These are phyloP conservation scores for Jacaranda copaia DNA, from an alignment of 257 asterid genomes.

Conservation along the genomic window DNA sequence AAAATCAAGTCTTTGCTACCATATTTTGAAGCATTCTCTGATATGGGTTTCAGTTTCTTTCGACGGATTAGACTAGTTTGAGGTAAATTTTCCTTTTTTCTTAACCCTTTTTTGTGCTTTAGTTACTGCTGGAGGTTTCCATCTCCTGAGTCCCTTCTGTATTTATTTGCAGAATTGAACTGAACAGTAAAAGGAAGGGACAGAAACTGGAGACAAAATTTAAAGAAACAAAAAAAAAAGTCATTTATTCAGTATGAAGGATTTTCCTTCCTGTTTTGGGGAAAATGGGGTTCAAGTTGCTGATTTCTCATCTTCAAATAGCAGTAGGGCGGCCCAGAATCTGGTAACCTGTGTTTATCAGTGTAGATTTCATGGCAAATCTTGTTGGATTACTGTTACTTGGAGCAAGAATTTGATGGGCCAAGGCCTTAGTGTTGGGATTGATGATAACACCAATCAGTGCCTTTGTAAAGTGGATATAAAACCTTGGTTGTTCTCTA, in stretches of 20 bases:
- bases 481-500: slow-evolving; percentile 53
- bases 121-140: background rate
- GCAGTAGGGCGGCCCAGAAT: slow-evolving; percentile 39
- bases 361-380: slow-evolving; percentile 47
- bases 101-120: background rate
- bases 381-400: slow-evolving; percentile 46
- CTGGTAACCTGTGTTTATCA: slow-evolving; percentile 42
- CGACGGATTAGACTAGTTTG: slow-evolving; percentile 32
- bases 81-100: slow-evolving; percentile 42
- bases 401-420: slow-evolving; percentile 62
- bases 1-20: slow-evolving; percentile 17
- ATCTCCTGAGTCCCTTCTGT: slow-evolving; percentile 16
- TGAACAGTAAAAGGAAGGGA: background rate
- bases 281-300: slow-evolving; percentile 61
- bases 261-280: slow-evolving; percentile 60
- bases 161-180: slow-evolving; percentile 36
- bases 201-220: background rate
- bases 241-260: slow-evolving; percentile 42
- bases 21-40: slow-evolving; percentile 34
- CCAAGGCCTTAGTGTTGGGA: slow-evolving; percentile 48
- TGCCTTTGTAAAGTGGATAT: slow-evolving; percentile 50
- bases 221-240: background rate
- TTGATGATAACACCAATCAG: slow-evolving; percentile 43
- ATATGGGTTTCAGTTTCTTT: slow-evolving; percentile 37
- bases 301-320: slow-evolving; percentile 42